phyloP scores from a whole-genome alignment of 306 rosid species.

The Begonia masoniana region DNA sequence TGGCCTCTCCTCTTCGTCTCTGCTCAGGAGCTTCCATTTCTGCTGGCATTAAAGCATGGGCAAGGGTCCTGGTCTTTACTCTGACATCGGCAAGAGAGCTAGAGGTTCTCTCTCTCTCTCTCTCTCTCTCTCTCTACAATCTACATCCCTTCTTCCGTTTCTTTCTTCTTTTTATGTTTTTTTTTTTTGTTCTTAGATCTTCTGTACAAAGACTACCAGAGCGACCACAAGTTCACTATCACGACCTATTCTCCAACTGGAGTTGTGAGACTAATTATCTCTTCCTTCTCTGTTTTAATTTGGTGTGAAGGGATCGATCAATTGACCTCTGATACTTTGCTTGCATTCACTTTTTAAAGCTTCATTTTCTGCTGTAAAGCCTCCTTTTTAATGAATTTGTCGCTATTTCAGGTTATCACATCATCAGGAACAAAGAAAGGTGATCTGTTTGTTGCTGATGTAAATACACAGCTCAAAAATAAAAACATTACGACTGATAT shows the following conservation, averaged over 20 bases:
- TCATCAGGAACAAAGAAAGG: conserved; percentile 56
- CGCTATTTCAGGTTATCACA: conserved; percentile 44
- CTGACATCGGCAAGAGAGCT: conserved; percentile 71
- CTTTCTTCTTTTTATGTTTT: neutral
- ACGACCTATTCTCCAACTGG: conserved; percentile 79
- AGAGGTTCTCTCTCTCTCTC: conserved; percentile 29
- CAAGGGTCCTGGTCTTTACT: conserved; percentile 79
- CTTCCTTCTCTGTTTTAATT: neutral
- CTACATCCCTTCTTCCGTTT: too few species aligned
- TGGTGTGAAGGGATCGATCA: too few species aligned
- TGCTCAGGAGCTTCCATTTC: too few species aligned
- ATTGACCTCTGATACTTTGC: too few species aligned
- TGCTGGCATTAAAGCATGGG: conserved; percentile 21
- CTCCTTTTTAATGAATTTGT: neutral
- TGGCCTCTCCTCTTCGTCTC: too few species aligned
- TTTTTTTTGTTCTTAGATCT: conserved; percentile 30
- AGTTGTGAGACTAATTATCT: conserved; percentile 23
- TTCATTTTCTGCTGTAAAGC: conserved; percentile 1
- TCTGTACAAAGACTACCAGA: conserved; percentile 64
- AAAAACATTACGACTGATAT: conserved; percentile 56
- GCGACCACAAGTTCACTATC: conserved; percentile 71
- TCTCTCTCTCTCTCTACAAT: too few species aligned
- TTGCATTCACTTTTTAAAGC: too few species aligned
- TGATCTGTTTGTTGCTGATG: conserved; percentile 49
- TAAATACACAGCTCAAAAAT: conserved; percentile 60